These are phyloP conservation scores for Metarhizium guizhouense DNA, from an alignment of 2,329 filamentous ascomycete genomes.

Conservation along the genomic window DNA sequence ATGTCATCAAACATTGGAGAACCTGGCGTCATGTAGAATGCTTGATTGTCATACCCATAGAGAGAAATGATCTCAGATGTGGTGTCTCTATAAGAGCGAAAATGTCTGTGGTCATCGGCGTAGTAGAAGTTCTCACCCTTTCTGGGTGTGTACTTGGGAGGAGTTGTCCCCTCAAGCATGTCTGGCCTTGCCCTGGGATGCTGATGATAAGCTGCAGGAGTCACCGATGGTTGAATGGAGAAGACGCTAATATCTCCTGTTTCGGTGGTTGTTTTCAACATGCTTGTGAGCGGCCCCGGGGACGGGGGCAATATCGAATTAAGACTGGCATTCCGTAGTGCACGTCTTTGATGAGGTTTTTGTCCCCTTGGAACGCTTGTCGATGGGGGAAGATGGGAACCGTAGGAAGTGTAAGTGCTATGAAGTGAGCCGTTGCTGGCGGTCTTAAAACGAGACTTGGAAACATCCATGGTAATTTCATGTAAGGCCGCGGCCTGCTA, in stretches of 20 bases:
- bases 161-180: slow-evolving; percentile 19
- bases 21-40: slow-evolving; percentile 32
- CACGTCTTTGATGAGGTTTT: slow-evolving; percentile 23
- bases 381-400: slow-evolving; percentile 8
- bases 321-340: slow-evolving; percentile 35
- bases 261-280: slow-evolving; percentile 58
- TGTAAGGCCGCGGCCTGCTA: background rate
- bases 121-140: slow-evolving; percentile 21
- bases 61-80: slow-evolving; percentile 48
- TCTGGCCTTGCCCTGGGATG: slow-evolving; percentile 19
- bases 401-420: slow-evolving; percentile 21
- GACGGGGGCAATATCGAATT: slow-evolving; percentile 34
- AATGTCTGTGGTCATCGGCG: slow-evolving; percentile 32
- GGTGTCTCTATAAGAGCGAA: slow-evolving; percentile 42
- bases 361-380: slow-evolving; percentile 10
- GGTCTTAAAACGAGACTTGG: slow-evolving; percentile 21
- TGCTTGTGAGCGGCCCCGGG: slow-evolving; percentile 50
- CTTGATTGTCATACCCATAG: slow-evolving; percentile 42
- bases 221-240: slow-evolving; percentile 34
- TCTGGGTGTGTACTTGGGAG: slow-evolving; percentile 17
- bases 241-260: slow-evolving; percentile 57
- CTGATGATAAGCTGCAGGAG: slow-evolving; percentile 19
- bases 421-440: slow-evolving; percentile 31
- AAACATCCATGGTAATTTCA: slow-evolving; percentile 19
- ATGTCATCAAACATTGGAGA: slow-evolving; percentile 36